phyloP scores from a whole-genome alignment of 225 moss, liverwort and hornwort genomes.

The Rhytidiadelphus loreus region DNA sequence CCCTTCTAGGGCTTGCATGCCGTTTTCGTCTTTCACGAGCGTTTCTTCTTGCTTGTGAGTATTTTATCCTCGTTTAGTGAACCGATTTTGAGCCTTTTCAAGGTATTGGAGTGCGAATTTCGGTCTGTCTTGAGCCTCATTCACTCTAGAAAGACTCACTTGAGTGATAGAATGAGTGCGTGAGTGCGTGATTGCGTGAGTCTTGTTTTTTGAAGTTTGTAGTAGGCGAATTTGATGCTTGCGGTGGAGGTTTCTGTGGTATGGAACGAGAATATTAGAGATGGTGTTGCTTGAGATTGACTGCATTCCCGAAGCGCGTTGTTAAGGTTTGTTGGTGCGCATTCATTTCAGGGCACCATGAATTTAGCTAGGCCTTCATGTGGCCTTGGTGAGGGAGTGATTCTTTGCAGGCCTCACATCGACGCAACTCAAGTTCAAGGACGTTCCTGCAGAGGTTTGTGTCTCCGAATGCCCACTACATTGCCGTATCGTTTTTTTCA shows the following conservation, averaged over 20 bases:
- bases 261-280: background rate
- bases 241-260: background rate
- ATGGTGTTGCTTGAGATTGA: background rate
- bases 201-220: background rate
- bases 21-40: background rate
- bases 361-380: conserved; percentile 18
- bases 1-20: background rate
- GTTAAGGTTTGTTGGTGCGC: background rate
- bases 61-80: background rate
- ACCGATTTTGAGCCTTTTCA: background rate
- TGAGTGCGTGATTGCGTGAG: background rate
- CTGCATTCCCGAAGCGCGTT: background rate
- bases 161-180: background rate
- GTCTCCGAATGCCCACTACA: background rate
- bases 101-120: background rate
- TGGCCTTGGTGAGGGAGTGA: conserved; percentile 10
- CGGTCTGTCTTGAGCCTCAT: background rate
- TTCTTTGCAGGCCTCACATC: background rate
- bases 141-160: background rate
- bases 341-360: conserved; percentile 16
- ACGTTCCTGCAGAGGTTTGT: conserved; percentile 16
- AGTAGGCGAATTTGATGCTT: background rate
- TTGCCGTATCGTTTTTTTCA: background rate
- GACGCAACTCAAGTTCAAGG: background rate
- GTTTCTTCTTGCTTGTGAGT: background rate